A percentile compares a stretch with the other conserved stretches of the same genome.
phyloP scores from a whole-genome alignment of 2,329 filamentous ascomycete genomes.

The Fusarium newnesense region DNA sequence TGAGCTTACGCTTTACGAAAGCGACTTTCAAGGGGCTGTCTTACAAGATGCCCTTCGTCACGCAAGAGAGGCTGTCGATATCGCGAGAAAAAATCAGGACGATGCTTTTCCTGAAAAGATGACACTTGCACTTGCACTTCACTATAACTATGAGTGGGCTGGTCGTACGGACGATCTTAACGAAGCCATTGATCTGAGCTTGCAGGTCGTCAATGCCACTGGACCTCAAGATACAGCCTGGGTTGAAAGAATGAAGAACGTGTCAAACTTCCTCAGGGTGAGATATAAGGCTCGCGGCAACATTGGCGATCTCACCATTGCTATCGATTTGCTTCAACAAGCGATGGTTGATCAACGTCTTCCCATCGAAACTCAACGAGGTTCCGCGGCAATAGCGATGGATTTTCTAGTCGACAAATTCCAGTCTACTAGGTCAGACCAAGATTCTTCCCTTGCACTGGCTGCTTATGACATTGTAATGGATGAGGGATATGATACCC shows the following conservation, averaged over 20 bases:
- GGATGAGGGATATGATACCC: too few relatives aligned
- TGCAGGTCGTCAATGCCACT: not conserved
- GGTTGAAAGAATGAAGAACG: not conserved
- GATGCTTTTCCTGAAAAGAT: not conserved
- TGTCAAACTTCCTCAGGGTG: not conserved
- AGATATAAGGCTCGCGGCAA: accelerated
- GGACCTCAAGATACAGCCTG: not conserved
- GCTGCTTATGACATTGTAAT: too few relatives aligned
- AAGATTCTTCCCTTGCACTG: not conserved
- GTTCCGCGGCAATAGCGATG: accelerated
- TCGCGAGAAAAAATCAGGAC: accelerated
- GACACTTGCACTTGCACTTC: not conserved
- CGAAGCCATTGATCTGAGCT: not conserved
- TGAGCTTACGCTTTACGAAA: not conserved
- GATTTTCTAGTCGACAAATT: accelerated
- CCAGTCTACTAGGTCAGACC: not conserved
- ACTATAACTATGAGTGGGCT: not conserved
- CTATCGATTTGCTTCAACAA: not conserved
- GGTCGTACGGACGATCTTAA: not conserved
- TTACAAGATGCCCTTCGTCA: not conserved
- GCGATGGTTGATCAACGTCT: not conserved
- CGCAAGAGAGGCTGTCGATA: not conserved
- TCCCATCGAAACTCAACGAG: not conserved
- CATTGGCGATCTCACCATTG: accelerated
- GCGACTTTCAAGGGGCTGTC: not conserved